Evolutionary conservation across 345 rosid species (phyloP).

Genomic region (Hibiscus syriacus): DNA sequence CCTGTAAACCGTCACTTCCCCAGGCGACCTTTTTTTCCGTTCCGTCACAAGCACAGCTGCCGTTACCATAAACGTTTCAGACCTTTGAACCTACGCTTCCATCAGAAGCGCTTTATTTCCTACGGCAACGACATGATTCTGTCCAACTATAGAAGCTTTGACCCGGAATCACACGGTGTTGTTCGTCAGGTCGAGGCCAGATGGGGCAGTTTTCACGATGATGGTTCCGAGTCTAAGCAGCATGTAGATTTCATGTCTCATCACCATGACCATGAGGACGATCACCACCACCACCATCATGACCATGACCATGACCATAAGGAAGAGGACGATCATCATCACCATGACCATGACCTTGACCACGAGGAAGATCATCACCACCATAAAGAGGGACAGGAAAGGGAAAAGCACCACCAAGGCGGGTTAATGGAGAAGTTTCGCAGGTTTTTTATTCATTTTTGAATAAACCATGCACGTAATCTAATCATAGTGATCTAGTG

Average conservation of each 20-base stretch:
- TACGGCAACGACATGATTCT: slow-evolving; percentile 36
- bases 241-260: too few relatives aligned
- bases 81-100: slow-evolving; percentile 14
- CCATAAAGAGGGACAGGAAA: slow-evolving; percentile 8
- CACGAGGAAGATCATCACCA: slow-evolving; percentile 1
- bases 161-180: background rate
- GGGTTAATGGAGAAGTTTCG: slow-evolving; percentile 33
- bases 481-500: background rate
- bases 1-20: slow-evolving; percentile 39
- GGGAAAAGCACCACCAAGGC: slow-evolving; percentile 1
- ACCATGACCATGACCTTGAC: background rate
- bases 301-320: background rate
- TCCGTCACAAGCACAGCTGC: slow-evolving; percentile 33
- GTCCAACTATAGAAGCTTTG: slow-evolving; percentile 4
- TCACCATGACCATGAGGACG: background rate
- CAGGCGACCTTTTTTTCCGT: slow-evolving; percentile 16
- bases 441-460: slow-evolving; percentile 38
- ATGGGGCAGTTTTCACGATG: slow-evolving; percentile 25
- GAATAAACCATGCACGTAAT: background rate
- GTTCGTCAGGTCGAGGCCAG: slow-evolving; percentile 15
- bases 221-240: background rate
- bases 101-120: slow-evolving; percentile 9
- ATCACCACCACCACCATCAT: background rate
- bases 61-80: slow-evolving; percentile 20
- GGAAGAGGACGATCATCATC: slow-evolving; percentile 2